Base-by-base conservation (phyloP, 139 green algal genomes). In the Chlorella sp. region DNA sequence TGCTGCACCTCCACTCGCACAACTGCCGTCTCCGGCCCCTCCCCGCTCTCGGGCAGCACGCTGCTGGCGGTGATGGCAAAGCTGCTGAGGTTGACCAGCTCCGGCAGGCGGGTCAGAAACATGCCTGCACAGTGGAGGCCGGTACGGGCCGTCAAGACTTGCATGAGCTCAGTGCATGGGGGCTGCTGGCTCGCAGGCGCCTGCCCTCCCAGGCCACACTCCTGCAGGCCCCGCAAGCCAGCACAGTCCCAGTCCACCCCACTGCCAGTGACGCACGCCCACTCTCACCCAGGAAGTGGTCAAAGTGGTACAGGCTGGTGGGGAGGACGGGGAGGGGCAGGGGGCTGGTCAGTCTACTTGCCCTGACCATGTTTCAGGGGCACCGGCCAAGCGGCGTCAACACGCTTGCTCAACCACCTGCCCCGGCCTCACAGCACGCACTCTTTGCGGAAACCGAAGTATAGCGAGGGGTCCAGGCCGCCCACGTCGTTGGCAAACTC, bases 401-500 rank as follows among this genome's bases (percentile, higher is more conserved):
- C 8, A 8, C 46, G 8, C 46, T 11, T 11, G 8, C 46, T 11
- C 46, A 8, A 54, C 46, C 46, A 11, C 46, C 46, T 11, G 8
- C 11, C 8, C 46, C 46, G 46, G 8, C 46, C 46, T 54, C 11
- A 11, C 8, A 11, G 36, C 2, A 41, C 62, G 67, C 80, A 90
- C 40, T 89, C 84, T 36, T 90, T 90, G 34, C 28, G 67, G 16
- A 83, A 88, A 26, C 88, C 88, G 54, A 92, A 93, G 46, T 90
- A 94, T 28, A 70, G 70, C 7, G 76, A 91, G 0, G 88, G 84
- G 48, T 97, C 94, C 84, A 97, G 90, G 41, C 85, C 85, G 24
- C 94, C 94, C n/a, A 93, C 90, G 74, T 95, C 94, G n/a, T 88
- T 81, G 2, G 85, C 91, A 86, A 97, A 97, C 68, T 94, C 94